Percentiles rank a stretch among this genome's conserved stretches.
Conservation (phyloP, 495 filamentous ascomycete species). For the Hyaloscypha variabilis region DNA sequence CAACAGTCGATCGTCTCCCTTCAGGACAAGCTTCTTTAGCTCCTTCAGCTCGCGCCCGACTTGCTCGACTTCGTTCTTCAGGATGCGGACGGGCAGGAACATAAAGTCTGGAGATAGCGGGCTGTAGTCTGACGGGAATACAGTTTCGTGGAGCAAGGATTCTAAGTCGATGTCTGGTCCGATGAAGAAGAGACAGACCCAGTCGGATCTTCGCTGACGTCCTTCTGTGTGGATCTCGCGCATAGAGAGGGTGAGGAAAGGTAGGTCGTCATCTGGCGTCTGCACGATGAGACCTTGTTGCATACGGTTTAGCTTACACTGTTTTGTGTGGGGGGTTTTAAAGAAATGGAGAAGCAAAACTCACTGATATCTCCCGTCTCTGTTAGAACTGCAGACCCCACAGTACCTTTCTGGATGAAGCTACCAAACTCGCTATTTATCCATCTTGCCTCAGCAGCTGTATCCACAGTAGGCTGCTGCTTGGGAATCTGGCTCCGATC, state of each 20-base stretch:
- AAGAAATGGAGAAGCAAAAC: background rate
- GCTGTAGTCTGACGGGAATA: background rate
- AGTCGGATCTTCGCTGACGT: too few species aligned
- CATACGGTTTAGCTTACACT: too few species aligned
- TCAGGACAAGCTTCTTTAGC: background rate
- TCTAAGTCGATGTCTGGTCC: too few species aligned
- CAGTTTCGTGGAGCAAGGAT: too few species aligned
- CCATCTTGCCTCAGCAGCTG: background rate
- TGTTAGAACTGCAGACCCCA: slow-evolving; percentile 1
- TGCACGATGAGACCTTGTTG: too few species aligned
- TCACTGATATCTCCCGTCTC: slow-evolving; percentile 1
- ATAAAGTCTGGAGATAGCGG: background rate
- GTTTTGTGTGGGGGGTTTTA: background rate
- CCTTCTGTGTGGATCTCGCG: too few species aligned
- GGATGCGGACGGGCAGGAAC: slow-evolving; percentile 8
- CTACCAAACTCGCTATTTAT: slow-evolving; percentile 4
- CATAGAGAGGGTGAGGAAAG: too few species aligned
- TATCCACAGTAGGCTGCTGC: background rate
- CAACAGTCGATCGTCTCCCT: background rate
- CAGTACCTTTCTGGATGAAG: background rate
- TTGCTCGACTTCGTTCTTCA: slow-evolving; percentile 5
- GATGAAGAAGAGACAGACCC: too few species aligned
- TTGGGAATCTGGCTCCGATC: slow-evolving; percentile 1
- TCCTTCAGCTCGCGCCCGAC: background rate
- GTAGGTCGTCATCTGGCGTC: too few species aligned